Conservation (phyloP, 345 rosid species). For the Eucalyptus sp. region DNA sequence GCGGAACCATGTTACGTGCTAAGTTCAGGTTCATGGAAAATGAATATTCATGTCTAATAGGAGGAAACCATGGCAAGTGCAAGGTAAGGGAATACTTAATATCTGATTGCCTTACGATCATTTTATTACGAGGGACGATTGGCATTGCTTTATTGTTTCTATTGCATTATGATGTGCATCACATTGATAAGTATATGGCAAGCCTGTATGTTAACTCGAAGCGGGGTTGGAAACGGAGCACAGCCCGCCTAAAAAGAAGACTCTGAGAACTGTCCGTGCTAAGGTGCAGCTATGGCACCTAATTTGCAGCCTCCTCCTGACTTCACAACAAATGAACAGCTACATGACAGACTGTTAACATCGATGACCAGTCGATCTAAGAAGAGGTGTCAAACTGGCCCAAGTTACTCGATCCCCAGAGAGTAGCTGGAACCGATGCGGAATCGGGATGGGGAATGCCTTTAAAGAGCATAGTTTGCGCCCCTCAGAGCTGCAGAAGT, state of each 20-base stretch:
- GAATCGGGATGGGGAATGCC: not conserved
- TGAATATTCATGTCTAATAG: not conserved
- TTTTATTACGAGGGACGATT: not conserved
- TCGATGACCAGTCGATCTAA: not conserved
- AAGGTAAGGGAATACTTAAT: not conserved
- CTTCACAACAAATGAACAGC: not conserved
- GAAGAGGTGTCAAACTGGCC: constrained; percentile 8
- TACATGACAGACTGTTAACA: not conserved
- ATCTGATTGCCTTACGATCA: not conserved
- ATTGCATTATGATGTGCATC: not conserved
- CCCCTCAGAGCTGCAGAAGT: not conserved
- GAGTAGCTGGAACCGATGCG: constrained; percentile 20
- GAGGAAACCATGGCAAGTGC: not conserved
- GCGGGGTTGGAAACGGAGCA: not conserved
- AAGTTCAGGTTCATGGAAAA: not conserved
- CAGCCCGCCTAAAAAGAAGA: not conserved
- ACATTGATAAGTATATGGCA: not conserved
- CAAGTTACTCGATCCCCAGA: constrained; percentile 5
- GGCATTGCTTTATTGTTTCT: not conserved
- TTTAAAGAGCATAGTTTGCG: not conserved
- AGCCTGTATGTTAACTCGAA: not conserved
- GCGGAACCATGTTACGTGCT: not conserved
- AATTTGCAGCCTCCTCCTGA: not conserved
- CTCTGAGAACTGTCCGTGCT: not conserved
- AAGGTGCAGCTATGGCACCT: not conserved